phyloP scores from a whole-genome alignment of 768 basidiomycete species.

The Podaxis rugospora region DNA sequence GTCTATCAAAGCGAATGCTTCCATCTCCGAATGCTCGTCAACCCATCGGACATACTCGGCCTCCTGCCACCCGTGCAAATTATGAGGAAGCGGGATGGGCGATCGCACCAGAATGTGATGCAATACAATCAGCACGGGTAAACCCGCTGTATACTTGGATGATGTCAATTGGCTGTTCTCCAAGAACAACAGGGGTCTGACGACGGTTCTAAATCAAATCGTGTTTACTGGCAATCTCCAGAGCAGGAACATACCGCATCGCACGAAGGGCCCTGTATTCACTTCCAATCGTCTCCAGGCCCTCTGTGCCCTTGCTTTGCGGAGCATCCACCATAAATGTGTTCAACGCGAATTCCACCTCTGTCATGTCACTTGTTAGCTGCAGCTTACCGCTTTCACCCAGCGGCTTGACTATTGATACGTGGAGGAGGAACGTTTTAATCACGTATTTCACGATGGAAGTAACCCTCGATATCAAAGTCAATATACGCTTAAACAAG shows the following conservation, averaged over 20 bases:
- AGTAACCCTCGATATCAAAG: constrained; percentile 39
- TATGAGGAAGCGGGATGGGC: constrained; percentile 81
- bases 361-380: constrained; percentile 93
- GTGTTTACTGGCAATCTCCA: not conserved
- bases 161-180: constrained; percentile 70
- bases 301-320: constrained; percentile 50
- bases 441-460: constrained; percentile 77
- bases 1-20: constrained; percentile 78
- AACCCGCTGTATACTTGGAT: constrained; percentile 61
- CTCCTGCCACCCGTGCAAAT: constrained; percentile 90
- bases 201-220: not conserved
- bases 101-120: constrained; percentile 92
- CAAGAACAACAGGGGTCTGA: constrained; percentile 84
- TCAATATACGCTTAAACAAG: not conserved
- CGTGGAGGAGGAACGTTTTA: constrained; percentile 84
- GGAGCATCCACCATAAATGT: constrained; percentile 64
- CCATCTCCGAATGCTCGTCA: constrained; percentile 81
- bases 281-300: constrained; percentile 74
- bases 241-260: constrained; percentile 60
- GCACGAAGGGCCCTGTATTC: constrained; percentile 85
- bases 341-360: constrained; percentile 88
- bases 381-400: constrained; percentile 93
- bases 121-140: constrained; percentile 85
- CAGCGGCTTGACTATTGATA: constrained; percentile 88
- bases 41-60: constrained; percentile 96